phyloP scores from a whole-genome alignment of 495 filamentous ascomycete genomes.

The Aspergillus avenaceus region DNA sequence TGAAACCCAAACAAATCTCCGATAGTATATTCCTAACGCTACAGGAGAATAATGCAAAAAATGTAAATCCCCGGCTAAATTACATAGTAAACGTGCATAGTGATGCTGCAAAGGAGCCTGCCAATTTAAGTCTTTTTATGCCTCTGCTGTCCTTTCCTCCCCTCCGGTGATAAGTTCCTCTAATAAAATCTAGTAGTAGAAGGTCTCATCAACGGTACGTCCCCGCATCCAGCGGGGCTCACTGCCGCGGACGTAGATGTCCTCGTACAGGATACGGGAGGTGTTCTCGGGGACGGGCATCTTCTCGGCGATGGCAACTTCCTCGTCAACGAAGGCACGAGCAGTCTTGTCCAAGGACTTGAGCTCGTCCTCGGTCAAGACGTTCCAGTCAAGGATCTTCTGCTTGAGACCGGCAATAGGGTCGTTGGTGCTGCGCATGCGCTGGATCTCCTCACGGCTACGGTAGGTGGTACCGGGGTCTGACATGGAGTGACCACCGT shows the following conservation, averaged over 20 bases:
- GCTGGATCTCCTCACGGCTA: slow-evolving; percentile 97
- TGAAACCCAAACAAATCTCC: slow-evolving; percentile 6
- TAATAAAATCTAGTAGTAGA: slow-evolving; percentile 66
- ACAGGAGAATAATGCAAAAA: slow-evolving; percentile 18
- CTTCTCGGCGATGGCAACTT: slow-evolving; percentile 84
- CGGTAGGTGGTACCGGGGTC: slow-evolving; percentile 99
- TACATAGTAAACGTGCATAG: slow-evolving; percentile 25
- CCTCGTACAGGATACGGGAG: slow-evolving; percentile 82
- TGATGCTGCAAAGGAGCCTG: slow-evolving; percentile 15
- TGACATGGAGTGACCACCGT: slow-evolving; percentile 98
- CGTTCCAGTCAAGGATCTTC: slow-evolving; percentile 93
- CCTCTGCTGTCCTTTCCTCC: not conserved
- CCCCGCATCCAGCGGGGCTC: slow-evolving; percentile 92
- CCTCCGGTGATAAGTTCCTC: slow-evolving; percentile 2
- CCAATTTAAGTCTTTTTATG: slow-evolving; percentile 4
- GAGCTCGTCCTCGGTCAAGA: slow-evolving; percentile 91
- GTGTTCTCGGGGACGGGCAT: slow-evolving; percentile 76
- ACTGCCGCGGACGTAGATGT: slow-evolving; percentile 89
- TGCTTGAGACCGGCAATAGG: slow-evolving; percentile 97
- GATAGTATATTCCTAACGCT: slow-evolving; percentile 19
- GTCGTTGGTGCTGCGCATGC: slow-evolving; percentile 98
- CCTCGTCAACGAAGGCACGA: slow-evolving; percentile 74
- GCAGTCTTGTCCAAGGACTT: slow-evolving; percentile 94
- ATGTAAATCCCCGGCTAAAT: slow-evolving; percentile 26
- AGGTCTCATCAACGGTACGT: slow-evolving; percentile 87